Evolutionary conservation across 2,329 filamentous ascomycete genomes (phyloP), one percentile per base, ranked within the genome.

Genomic region (Cryphonectria carpinicola): DNA sequence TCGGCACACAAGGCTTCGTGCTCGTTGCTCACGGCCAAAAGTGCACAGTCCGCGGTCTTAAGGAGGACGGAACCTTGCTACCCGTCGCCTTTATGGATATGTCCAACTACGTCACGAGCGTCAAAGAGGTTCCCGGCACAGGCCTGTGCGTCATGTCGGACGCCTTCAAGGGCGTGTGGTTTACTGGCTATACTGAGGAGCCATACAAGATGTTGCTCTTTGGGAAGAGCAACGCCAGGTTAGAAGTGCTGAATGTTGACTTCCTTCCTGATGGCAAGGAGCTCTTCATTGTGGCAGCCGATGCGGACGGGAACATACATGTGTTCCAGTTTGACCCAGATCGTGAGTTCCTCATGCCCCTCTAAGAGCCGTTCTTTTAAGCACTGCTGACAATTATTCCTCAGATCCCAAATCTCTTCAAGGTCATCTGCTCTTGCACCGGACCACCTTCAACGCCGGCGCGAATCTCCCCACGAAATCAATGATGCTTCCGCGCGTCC

Each of bases 41-140:
- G 81, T 95, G 94, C 79, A 97, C 99, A 92, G 94, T 99, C 1
- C 88, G 96, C 71, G 96, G 96, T 56, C 86, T 99, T 3, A 98
- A 98, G 79, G 96, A 99, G 80, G 96, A 99, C 78, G 94, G 95
- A 0, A 94, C 93, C 1, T 87, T 98, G 67, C 85, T 98, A 0
- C 96, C 96, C 0, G 95, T 99, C 4, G 96, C 96, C 0, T 99
- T 99, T 78, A 92, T 99, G 86, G 96, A 99, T 77, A 97, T 98
- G 90, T 96, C 93, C 82, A 97, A 93, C 80, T 96, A 97, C 77
- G 93, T 97, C 17, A 93, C 90, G 2, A 89, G 92, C n/a, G 88
- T 94, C 68, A 96, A 95, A 77, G 93, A 94, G 76, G 86, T 99
- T 25, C 90, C 90, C 4, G 90, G 92, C 1, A 97, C 94, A 0